Evolutionary conservation across 73 alveolate species (phyloP).

Genomic region (Stentor roeselii): DNA sequence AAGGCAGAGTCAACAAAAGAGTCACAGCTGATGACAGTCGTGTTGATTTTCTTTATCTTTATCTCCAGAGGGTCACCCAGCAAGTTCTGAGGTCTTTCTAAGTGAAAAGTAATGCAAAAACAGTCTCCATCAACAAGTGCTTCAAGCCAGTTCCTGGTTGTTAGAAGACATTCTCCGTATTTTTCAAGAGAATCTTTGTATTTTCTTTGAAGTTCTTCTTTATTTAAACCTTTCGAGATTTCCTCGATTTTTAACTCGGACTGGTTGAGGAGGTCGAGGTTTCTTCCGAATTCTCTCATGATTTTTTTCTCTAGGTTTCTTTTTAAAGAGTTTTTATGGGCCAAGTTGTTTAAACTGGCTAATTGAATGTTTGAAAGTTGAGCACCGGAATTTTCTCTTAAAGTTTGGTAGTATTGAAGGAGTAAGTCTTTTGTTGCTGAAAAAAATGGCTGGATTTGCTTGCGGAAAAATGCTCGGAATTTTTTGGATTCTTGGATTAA

Average conservation of each 20-base stretch:
- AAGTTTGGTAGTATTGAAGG: not conserved
- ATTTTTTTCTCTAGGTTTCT: slow-evolving; percentile 23
- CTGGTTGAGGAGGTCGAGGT: slow-evolving; percentile 11
- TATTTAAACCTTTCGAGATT: not conserved
- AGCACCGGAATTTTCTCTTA: slow-evolving; percentile 20
- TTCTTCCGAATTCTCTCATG: slow-evolving; percentile 11
- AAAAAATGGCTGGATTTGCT: not conserved
- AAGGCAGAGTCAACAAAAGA: slow-evolving; percentile 26
- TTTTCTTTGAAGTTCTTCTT: slow-evolving; percentile 13
- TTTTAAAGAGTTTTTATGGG: slow-evolving; percentile 11
- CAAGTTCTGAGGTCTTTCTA: slow-evolving; percentile 15
- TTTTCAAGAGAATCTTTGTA: slow-evolving; percentile 2
- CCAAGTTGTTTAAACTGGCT: slow-evolving; percentile 18
- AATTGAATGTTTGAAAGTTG: slow-evolving; percentile 20
- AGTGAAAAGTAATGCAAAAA: slow-evolving; percentile 9
- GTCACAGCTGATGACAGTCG: slow-evolving; percentile 1
- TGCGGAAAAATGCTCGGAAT: not conserved
- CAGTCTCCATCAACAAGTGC: slow-evolving; percentile 17
- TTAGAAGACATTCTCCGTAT: slow-evolving; percentile 21
- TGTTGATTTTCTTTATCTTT: slow-evolving; percentile 17
- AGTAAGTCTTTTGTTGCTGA: slow-evolving; percentile 9
- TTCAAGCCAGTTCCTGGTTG: slow-evolving; percentile 29
- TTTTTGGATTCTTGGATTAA: not conserved
- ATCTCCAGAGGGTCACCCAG: slow-evolving; percentile 21
- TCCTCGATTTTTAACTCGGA: not conserved